Conservation (phyloP, 2,329 filamentous ascomycete genomes). For the Clathrospora elynae region DNA sequence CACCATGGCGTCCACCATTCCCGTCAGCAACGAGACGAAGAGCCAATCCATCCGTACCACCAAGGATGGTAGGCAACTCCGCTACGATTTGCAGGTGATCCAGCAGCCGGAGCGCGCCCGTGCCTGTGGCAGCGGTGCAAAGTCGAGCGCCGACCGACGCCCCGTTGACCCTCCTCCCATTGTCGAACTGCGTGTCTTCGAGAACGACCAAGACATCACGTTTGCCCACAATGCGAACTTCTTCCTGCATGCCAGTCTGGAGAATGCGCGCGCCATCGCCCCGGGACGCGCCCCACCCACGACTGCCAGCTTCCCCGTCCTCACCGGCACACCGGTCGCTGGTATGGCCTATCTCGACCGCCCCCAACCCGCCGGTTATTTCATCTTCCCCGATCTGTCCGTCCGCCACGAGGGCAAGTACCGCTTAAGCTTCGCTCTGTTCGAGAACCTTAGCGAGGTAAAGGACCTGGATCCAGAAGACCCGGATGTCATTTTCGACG, state of each 20-base stretch:
- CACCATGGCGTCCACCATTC: constrained; percentile 50
- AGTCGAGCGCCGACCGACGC: constrained; percentile 79
- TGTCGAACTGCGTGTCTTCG: constrained; percentile 84
- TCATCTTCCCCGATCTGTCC: constrained; percentile 95
- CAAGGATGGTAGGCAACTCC: constrained; percentile 75
- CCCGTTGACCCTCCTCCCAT: constrained; percentile 95
- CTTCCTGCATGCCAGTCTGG: constrained; percentile 89
- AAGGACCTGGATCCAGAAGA: constrained; percentile 72
- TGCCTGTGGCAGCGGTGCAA: constrained; percentile 93
- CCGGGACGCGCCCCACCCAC: constrained; percentile 71
- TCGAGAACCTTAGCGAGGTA: constrained; percentile 87
- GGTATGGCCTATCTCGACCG: constrained; percentile 96
- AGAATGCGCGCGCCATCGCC: constrained; percentile 81
- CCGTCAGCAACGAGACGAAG: constrained; percentile 62
- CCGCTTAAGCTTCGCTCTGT: constrained; percentile 87
- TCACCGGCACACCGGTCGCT: constrained; percentile 92
- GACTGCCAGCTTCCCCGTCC: constrained; percentile 76
- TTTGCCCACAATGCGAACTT: constrained; percentile 96
- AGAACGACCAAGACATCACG: constrained; percentile 71
- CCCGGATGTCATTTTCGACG: constrained; percentile 50
- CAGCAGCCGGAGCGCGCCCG: constrained; percentile 94
- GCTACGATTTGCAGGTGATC: constrained; percentile 82
- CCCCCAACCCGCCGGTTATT: constrained; percentile 80
- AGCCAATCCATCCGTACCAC: constrained; percentile 64
- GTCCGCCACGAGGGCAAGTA: constrained; percentile 95